phyloP scores from a whole-genome alignment of 2,329 filamentous ascomycete species.

The Claviceps paspali region DNA sequence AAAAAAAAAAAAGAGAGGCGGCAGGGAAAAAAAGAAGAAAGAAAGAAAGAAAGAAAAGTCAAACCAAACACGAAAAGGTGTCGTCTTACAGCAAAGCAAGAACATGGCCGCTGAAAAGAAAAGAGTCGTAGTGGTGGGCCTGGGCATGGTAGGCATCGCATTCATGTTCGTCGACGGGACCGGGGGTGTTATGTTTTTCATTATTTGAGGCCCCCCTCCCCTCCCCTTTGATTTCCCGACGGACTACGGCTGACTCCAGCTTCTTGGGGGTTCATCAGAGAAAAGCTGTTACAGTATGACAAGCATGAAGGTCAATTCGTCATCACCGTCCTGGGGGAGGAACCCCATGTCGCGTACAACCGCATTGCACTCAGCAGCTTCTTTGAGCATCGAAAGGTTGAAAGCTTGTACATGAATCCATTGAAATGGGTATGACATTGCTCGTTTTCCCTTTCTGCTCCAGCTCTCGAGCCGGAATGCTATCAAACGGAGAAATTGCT shows the following conservation, averaged over 20 bases:
- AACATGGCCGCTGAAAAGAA: conserved; percentile 25
- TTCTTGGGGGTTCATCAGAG: conserved; percentile 32
- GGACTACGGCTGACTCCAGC: background rate
- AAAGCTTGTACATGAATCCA: conserved; percentile 79
- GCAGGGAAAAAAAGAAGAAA: too few species aligned
- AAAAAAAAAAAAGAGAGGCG: too few species aligned
- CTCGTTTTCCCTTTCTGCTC: background rate
- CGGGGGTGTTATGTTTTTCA: too few species aligned
- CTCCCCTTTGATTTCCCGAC: background rate
- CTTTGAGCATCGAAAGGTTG: conserved; percentile 72
- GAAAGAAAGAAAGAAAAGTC: too few species aligned
- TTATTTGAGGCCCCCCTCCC: too few species aligned
- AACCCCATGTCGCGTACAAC: conserved; percentile 79
- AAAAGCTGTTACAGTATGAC: conserved; percentile 80
- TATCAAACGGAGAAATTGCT: too few species aligned
- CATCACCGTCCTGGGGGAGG: conserved; percentile 75
- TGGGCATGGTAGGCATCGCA: conserved; percentile 84
- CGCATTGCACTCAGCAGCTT: conserved; percentile 79
- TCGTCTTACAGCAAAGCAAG: too few species aligned
- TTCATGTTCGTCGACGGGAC: too few species aligned
- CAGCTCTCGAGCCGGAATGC: background rate
- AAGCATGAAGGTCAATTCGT: conserved; percentile 60
- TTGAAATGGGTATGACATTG: conserved; percentile 52
- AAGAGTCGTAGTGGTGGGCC: conserved; percentile 65
- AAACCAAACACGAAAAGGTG: too few species aligned